Base-by-base conservation (phyloP, 345 rosid genomes). In the Brassica incana region DNA sequence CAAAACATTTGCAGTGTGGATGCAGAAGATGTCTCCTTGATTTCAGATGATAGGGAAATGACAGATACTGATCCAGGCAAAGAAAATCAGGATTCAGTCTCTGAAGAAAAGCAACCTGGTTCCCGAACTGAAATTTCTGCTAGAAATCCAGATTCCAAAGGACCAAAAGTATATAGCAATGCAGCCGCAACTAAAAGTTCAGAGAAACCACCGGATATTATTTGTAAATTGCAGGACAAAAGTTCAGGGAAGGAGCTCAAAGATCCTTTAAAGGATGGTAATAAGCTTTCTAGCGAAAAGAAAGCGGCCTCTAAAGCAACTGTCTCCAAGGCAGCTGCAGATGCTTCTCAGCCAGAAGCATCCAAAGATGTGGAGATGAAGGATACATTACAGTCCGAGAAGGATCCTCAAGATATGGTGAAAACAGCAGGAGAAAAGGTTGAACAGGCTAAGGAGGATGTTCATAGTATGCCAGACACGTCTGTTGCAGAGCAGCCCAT, bases 1-100 rank as follows among this genome's bases (percentile, higher is more conserved):
- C 75, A 18, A 83, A 82, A 84, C 32, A 76, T 85, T 70, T 78
- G 78, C 91, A 88, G 97, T 81, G 86, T 69, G 78, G 76, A 82
- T 76, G 79, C 82, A 77, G 85, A 84, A 73, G 85, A 18, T 18
- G 18, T 18, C 18, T 18, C 18, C 18, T 18, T 18, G 18, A 18
- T 18, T 18, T 18, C 18, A 18, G 80, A 69, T 38, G 52, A 65
- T 45, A 74, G 16, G 67, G 82, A 81, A 60, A 50, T 70, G 30
- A 65, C 82, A 54, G 83, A 78, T 79, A 79, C 63, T 74, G 77
- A 66, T 16, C 73, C 67, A 62, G 78, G 80, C 35, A 80, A 85
- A 72, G 84, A 71, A 71, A 56, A 11, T 68, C 84, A 78, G 78
- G 86, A 74, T 65, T 85, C 83, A 67, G 77, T 84, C 83, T 59